A percentile compares a stretch with the other conserved stretches of the same genome.
Conservation (phyloP, 1,284 basidiomycete genomes). For the Ganoderma lucidum region DNA sequence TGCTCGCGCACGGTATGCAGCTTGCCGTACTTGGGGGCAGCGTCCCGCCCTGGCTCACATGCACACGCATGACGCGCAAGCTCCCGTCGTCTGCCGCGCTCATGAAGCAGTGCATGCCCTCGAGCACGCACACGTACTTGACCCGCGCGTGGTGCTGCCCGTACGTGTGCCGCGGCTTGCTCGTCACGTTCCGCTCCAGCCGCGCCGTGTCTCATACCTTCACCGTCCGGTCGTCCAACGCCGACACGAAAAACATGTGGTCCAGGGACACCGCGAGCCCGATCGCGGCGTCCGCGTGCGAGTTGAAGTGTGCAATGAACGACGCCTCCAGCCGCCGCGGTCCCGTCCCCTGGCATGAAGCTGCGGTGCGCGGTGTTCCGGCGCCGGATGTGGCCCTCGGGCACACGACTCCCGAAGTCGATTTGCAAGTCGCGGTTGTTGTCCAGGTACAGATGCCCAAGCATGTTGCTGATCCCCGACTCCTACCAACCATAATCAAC, state of each 20-base stretch:
- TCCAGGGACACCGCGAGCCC: constrained; percentile 91
- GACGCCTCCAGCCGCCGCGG: constrained; percentile 72
- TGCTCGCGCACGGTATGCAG: constrained; percentile 82
- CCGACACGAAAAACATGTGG: constrained; percentile 92
- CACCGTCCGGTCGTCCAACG: constrained; percentile 86
- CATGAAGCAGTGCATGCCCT: constrained; percentile 88
- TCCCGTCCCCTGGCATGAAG: constrained; percentile 65
- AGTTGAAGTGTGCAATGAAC: constrained; percentile 86
- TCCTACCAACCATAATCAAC: constrained; percentile 53
- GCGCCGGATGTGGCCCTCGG: constrained; percentile 79
- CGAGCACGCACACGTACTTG: constrained; percentile 83
- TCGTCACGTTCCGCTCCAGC: constrained; percentile 82
- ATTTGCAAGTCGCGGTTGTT: constrained; percentile 84
- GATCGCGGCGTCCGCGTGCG: constrained; percentile 84
- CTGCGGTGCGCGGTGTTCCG: constrained; percentile 74
- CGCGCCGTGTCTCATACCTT: constrained; percentile 87
- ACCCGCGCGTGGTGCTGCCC: constrained; percentile 82
- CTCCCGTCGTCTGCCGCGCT: constrained; percentile 89
- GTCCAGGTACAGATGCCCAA: constrained; percentile 92
- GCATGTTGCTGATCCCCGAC: constrained; percentile 82
- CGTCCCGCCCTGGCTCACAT: constrained; percentile 67
- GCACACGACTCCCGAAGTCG: constrained; percentile 90
- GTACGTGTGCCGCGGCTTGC: constrained; percentile 81
- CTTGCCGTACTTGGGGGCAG: constrained; percentile 83
- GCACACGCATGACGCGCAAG: constrained; percentile 84